Conservation (phyloP, 176 grass and related monocot species). For the Oryza rufipogon region DNA sequence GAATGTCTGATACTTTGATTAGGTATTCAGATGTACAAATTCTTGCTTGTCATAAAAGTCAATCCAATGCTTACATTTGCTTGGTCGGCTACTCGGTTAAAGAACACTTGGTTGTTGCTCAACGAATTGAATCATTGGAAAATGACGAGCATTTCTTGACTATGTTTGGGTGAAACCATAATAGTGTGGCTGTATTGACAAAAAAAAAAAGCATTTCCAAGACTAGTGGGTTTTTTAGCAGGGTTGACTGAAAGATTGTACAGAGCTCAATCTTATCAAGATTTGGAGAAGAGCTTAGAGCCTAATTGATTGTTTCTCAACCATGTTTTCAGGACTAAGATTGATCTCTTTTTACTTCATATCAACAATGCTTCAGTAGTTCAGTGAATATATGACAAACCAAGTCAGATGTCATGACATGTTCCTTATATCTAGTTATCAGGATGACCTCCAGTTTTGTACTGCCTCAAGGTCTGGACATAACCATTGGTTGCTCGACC, state of each 20-base stretch:
- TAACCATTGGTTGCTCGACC: not conserved
- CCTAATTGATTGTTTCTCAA: not conserved
- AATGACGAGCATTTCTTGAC: not conserved
- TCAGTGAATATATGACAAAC: not conserved
- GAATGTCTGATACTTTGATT: constrained; percentile 45
- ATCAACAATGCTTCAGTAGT: not conserved
- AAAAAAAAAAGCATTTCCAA: too few species aligned
- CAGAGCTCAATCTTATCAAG: not conserved
- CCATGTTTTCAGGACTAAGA: not conserved
- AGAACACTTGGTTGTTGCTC: not conserved
- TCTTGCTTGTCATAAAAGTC: constrained; percentile 39
- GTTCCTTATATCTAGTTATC: constrained; percentile 6
- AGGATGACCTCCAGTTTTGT: not conserved
- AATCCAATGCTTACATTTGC: constrained; percentile 24
- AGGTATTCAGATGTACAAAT: constrained; percentile 40
- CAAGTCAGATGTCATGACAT: not conserved
- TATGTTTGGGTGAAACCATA: not conserved
- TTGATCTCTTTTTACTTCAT: not conserved
- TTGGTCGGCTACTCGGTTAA: constrained; percentile 13
- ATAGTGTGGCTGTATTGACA: not conserved
- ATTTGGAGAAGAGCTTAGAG: not conserved
- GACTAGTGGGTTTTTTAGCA: not conserved
- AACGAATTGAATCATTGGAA: not conserved
- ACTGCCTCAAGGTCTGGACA: not conserved
- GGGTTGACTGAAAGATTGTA: not conserved